phyloP scores from a whole-genome alignment of 495 filamentous ascomycete genomes.

The Neurospora sp. region DNA sequence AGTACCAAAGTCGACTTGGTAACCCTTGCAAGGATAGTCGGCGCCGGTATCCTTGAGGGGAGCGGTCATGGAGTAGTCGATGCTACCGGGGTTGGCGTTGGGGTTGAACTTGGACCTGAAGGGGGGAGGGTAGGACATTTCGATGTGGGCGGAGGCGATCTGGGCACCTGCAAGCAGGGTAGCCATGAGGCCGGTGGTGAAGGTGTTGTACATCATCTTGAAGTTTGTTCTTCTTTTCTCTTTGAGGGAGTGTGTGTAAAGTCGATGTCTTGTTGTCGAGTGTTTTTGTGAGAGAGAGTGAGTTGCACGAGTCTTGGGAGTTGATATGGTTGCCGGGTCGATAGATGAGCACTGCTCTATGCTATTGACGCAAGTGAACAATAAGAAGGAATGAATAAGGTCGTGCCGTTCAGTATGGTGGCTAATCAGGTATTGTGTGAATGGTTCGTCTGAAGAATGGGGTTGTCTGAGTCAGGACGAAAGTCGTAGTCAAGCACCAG shows the following conservation, averaged over 20 bases:
- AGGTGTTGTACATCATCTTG: conserved; percentile 29
- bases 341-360: background rate
- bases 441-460: background rate
- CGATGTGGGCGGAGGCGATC: conserved; percentile 47
- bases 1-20: conserved; percentile 43
- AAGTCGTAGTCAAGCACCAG: background rate
- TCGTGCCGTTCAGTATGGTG: background rate
- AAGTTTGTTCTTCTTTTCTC: background rate
- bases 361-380: background rate
- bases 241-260: background rate
- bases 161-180: conserved; percentile 22
- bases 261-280: background rate
- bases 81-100: conserved; percentile 25
- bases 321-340: background rate
- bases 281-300: background rate
- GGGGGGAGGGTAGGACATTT: conserved; percentile 46
- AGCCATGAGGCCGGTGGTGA: conserved; percentile 17
- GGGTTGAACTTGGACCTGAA: conserved; percentile 45
- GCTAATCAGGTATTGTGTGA: background rate
- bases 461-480: background rate
- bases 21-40: conserved; percentile 61
- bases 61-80: conserved; percentile 48
- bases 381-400: background rate
- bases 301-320: background rate
- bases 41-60: conserved; percentile 40